A percentile compares a stretch with the other conserved stretches of the same genome.
phyloP scores from a whole-genome alignment of 257 asterid species.

The Lavandula angustifolia region DNA sequence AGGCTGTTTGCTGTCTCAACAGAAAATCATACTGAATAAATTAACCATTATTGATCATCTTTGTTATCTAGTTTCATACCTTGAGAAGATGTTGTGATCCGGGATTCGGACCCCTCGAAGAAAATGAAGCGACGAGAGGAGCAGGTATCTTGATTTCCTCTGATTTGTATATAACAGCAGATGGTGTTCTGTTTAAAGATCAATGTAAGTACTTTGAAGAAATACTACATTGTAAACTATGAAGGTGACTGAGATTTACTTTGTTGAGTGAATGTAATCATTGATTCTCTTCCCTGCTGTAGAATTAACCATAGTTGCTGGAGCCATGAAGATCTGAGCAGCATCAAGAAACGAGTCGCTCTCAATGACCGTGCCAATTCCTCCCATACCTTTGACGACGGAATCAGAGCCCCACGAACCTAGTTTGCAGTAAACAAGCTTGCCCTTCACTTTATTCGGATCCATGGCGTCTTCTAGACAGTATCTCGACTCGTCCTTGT shows the following conservation, averaged over 20 bases:
- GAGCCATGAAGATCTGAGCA: conserved; percentile 79
- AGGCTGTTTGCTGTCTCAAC: conserved; percentile 54
- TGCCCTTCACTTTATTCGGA: conserved; percentile 78
- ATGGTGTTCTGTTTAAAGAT: conserved; percentile 58
- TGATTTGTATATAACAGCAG: conserved; percentile 66
- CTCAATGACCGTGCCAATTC: conserved; percentile 66
- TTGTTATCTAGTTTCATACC: conserved; percentile 41
- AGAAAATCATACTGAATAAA: background rate
- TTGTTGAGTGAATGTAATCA: conserved; percentile 59
- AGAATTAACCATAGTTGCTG: conserved; percentile 63
- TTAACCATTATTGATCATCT: background rate
- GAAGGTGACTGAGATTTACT: conserved; percentile 34
- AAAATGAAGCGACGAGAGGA: conserved; percentile 80
- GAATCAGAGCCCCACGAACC: conserved; percentile 70
- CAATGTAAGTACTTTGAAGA: background rate
- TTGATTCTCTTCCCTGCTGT: conserved; percentile 51
- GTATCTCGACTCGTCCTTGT: conserved; percentile 50
- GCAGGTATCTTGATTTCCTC: conserved; percentile 64
- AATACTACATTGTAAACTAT: background rate
- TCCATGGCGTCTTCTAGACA: conserved; percentile 74
- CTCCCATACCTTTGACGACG: conserved; percentile 71
- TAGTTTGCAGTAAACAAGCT: conserved; percentile 67
- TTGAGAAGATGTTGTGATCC: conserved; percentile 64
- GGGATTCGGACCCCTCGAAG: conserved; percentile 83
- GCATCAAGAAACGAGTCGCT: conserved; percentile 57